Evolutionary conservation across 768 basidiomycete genomes (phyloP).

Genomic region (Lactarius deliciosus): DNA sequence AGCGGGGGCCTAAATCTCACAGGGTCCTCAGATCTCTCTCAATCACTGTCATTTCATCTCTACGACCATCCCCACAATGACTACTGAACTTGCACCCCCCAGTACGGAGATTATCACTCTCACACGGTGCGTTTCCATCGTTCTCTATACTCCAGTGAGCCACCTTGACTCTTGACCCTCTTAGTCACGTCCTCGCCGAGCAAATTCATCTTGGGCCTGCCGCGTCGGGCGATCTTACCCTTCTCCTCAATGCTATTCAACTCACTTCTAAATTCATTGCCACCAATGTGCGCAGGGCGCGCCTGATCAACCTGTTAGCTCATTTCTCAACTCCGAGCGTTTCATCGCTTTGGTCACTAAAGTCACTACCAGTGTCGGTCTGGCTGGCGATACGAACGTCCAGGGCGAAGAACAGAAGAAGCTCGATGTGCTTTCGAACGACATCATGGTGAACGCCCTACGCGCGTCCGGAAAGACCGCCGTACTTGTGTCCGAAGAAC

Average conservation of each 20-base stretch:
- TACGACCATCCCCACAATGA: conserved; percentile 28
- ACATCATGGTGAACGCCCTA: conserved; percentile 98
- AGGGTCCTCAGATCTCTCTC: conserved; percentile 20
- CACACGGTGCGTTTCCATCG: conserved; percentile 63
- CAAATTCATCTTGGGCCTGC: conserved; percentile 78
- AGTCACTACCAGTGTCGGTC: conserved; percentile 67
- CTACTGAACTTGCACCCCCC: conserved; percentile 61
- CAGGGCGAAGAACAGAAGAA: conserved; percentile 99
- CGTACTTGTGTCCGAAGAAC: conserved; percentile 95
- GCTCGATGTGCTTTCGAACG: conserved; percentile 94
- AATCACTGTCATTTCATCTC: conserved; percentile 16
- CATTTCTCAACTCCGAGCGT: conserved; percentile 6
- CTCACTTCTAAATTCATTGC: conserved; percentile 97
- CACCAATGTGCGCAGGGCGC: conserved; percentile 94
- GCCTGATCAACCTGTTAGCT: conserved; percentile 93
- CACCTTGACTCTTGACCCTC: conserved; percentile 2
- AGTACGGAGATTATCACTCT: conserved; percentile 89
- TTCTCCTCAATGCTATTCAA: conserved; percentile 94
- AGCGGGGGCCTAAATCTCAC: conserved; percentile 12
- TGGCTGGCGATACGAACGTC: conserved; percentile 94
- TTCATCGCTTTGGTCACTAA: conserved; percentile 8
- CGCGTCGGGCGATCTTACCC: conserved; percentile 91
- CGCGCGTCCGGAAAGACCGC: conserved; percentile 95
- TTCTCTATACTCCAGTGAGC: conserved; percentile 15
- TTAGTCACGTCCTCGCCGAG: conserved; percentile 83